Evolutionary conservation across 257 asterid species (phyloP), one percentile per base, ranked within the genome.

Genomic region (Solanum sitiens): DNA sequence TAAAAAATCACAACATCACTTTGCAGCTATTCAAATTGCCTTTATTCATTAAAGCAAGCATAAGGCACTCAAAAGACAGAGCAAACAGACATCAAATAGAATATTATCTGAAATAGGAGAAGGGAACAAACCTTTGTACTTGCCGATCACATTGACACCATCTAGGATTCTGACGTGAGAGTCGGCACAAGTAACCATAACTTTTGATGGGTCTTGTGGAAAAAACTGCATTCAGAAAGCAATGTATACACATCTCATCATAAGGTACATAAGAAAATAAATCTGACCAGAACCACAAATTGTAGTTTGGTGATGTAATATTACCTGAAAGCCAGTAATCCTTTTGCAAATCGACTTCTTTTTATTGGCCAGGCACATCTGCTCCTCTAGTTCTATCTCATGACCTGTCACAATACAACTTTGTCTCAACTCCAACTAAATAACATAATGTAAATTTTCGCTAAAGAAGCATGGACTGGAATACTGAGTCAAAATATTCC

Each of bases 301-400:
- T 73, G 37, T 79, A 80, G 25, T 87, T 42, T 75, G 88, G 86
- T 32, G 71, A 82, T 30, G 33, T 33, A 74, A 61, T 89, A 85
- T 87, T 67, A 97, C 99, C 99, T 98, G 99, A 92, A 98, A 91
- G 91, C 97, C 91, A 13, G 96, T 95, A 75, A 98, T 95, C 93
- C 98, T 92, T 93, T 91, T 97, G 94, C 93, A 91, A n/a, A 93
- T 90, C 7, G 98, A 89, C 92, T 96, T 96, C 97, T 93, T 96
- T 91, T 96, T 98, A 82, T 89, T 89, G 88, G 92, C 80, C 88
- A 98, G 91, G 93, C 95, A 94, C 86, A 91, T 84, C 88, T 91
- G 92, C 83, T 89, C 89, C 87, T 94, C 98, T 91, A 98, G 88
- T 79, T 94, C 93, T 88, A 98, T 84, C 84, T 87, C 96, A 86